Evolutionary conservation across 2,329 filamentous ascomycete species (phyloP), one percentile per base, ranked within the genome.

Genomic region (Colletotrichum australisinense): DNA sequence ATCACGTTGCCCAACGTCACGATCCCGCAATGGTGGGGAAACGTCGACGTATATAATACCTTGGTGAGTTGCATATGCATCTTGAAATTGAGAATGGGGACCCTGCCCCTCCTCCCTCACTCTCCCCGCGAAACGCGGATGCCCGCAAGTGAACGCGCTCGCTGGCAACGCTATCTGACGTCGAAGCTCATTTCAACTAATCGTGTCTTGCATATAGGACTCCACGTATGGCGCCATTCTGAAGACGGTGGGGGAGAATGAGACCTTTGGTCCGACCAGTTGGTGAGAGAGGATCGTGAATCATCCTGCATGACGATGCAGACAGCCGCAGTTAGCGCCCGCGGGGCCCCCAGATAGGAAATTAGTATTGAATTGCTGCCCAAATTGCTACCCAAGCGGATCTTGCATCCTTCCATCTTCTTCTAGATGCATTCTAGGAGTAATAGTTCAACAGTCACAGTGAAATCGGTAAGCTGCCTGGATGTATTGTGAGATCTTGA

Each of bases 21-120:
- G 8, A 79, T 84, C 12, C 83, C 83, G 24, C 80, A 83, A 59
- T 85, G 83, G 83, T 85, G 83, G 83, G 83, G 88, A 46, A 92
- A 91, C 77, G 91, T 91, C 75, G 83, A 76, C 72, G 81, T 81
- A 8, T 82, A 75, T 68, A 80, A 82, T 75, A 85, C 83, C 8
- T 69, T 80, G 66, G 70, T 73, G 42, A 53, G 70, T 65, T 65
- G 4, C 14, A n/a, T n/a, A n/a, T 49, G 7, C 42, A 22, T 35
- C 32, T 12, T 35, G 0, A 35, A 12, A 58, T 58, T 26, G 49
- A 32, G 19, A 24, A n/a, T 49, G 38, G n/a, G 49, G 49, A 22
- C 42, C 56, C 26, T 60, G 32, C 38, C 42, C 42, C 42, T 49
- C 16, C 38, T 42, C 38, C 16, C 38, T 19, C 38, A 6, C 16